Evolutionary conservation across 179 eudicot genomes (phyloP).

Genomic region (Heliamphora ciliata): DNA sequence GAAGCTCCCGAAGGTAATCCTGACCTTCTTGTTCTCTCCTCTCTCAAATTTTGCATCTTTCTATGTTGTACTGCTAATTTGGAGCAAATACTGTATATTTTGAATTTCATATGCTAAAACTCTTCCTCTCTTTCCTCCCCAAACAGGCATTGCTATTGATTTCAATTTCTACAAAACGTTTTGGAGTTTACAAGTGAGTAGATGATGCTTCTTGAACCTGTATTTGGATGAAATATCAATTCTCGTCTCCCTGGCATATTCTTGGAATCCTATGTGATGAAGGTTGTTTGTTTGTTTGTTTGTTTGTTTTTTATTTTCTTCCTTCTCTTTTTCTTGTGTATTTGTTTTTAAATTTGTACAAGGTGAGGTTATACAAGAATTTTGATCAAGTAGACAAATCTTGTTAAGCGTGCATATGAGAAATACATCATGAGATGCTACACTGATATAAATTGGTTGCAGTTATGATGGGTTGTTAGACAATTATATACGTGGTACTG

Average conservation of each 20-base stretch:
- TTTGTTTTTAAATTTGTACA: neutral
- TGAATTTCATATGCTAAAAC: conserved; percentile 9
- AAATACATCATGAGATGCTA: neutral
- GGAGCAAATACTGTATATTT: neutral
- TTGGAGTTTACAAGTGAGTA: conserved; percentile 95
- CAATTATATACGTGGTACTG: neutral
- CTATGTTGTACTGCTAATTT: conserved; percentile 6
- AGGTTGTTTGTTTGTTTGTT: neutral
- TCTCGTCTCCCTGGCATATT: neutral
- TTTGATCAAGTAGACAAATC: neutral
- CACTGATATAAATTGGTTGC: neutral
- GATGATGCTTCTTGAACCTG: neutral
- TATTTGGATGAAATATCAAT: neutral
- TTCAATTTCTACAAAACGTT: conserved; percentile 98
- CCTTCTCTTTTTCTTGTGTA: neutral
- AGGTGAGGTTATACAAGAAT: neutral
- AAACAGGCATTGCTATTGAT: conserved; percentile 80
- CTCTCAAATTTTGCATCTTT: neutral
- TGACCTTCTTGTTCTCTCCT: neutral
- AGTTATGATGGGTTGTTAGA: neutral
- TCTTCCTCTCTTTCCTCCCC: conserved; percentile 6
- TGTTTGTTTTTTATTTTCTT: no score
- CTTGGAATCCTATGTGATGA: neutral
- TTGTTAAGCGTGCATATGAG: neutral
- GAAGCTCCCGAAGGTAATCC: conserved; percentile 69